These are phyloP conservation scores for Colletotrichum sp. DNA, from an alignment of 2,329 filamentous ascomycete species.

Conservation along the genomic window DNA sequence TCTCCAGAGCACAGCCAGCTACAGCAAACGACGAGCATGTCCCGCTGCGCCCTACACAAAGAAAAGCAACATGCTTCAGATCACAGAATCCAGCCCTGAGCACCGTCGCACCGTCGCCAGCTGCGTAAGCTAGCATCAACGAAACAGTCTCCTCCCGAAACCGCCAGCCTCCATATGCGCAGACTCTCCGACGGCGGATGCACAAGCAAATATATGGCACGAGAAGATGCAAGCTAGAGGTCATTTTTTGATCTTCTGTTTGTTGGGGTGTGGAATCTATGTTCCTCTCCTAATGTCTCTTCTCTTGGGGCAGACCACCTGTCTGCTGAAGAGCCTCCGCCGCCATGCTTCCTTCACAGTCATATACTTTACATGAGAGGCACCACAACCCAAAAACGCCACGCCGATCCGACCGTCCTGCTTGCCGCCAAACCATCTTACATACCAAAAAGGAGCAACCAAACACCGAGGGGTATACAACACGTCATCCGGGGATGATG, in stretches of 20 bases:
- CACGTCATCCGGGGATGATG: slow-evolving; percentile 14
- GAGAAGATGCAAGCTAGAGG: not conserved
- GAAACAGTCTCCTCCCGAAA: not conserved
- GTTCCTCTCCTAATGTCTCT: not conserved
- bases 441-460: slow-evolving; percentile 16
- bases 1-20: not conserved
- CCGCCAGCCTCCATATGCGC: not conserved
- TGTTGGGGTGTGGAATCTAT: slow-evolving; percentile 6
- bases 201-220: not conserved
- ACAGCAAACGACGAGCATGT: not conserved
- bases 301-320: not conserved
- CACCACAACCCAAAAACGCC: slow-evolving; percentile 13
- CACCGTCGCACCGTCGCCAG: not conserved
- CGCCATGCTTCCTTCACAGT: slow-evolving; percentile 2
- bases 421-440: slow-evolving; percentile 8
- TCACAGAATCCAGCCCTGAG: not conserved
- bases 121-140: not conserved
- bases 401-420: slow-evolving; percentile 15
- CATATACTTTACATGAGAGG: slow-evolving; percentile 19
- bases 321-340: not conserved
- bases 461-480: slow-evolving; percentile 22
- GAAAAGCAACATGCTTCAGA: not conserved
- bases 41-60: not conserved
- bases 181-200: not conserved
- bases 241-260: slow-evolving; percentile 13